These are phyloP conservation scores for Melaleuca quinquenervia DNA, from an alignment of 345 rosid genomes.

Conservation along the genomic window DNA sequence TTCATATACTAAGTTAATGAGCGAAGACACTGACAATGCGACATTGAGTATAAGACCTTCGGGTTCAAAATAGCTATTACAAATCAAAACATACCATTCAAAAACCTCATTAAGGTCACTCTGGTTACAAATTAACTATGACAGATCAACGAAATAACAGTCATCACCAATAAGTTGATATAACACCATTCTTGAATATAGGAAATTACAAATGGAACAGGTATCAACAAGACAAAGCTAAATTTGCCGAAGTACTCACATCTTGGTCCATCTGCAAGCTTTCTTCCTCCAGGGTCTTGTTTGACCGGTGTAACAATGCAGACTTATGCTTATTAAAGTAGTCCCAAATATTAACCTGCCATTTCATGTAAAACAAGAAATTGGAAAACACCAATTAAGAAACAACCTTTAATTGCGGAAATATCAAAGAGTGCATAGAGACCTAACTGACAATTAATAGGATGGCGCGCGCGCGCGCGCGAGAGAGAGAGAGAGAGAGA, in stretches of 20 bases:
- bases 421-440: background rate
- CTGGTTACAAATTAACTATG: background rate
- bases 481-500: background rate
- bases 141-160: background rate
- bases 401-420: background rate
- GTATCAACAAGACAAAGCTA: background rate
- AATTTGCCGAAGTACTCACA: constrained; percentile 27
- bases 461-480: background rate
- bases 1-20: background rate
- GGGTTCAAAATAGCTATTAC: background rate
- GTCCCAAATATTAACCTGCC: constrained; percentile 60
- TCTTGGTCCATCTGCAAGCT: constrained; percentile 76
- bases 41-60: background rate
- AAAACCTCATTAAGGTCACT: background rate
- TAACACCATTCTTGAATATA: background rate
- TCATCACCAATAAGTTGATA: background rate
- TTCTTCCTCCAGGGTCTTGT: constrained; percentile 48
- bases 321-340: constrained; percentile 44
- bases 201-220: background rate
- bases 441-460: background rate
- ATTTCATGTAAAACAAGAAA: constrained; percentile 1
- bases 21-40: background rate
- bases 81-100: background rate
- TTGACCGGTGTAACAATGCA: constrained; percentile 23
- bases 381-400: background rate